Percentiles rank a stretch among this genome's conserved stretches.
These are phyloP conservation scores for Lasiosphaeria miniovina DNA, from an alignment of 495 filamentous ascomycete genomes.

Conservation along the genomic window DNA sequence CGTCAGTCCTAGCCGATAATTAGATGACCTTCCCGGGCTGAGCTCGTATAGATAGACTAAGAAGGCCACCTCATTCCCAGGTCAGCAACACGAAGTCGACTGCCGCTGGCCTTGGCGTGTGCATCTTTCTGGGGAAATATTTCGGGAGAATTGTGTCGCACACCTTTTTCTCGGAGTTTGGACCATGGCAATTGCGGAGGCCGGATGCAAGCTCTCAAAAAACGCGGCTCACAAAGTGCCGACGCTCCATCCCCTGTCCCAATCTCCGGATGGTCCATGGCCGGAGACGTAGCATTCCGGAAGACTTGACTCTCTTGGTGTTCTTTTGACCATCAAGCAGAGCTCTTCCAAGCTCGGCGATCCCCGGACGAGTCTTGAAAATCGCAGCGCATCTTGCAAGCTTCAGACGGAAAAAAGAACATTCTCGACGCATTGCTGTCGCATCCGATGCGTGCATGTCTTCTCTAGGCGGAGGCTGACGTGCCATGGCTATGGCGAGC, in stretches of 20 bases:
- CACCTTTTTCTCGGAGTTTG: background rate
- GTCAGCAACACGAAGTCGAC: background rate
- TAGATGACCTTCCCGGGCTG: background rate
- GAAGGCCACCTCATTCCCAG: background rate
- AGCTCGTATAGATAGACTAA: background rate
- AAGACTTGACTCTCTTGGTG: background rate
- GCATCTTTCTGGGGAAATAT: background rate
- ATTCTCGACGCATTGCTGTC: slow-evolving; percentile 17
- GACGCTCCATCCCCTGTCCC: background rate
- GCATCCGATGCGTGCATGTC: slow-evolving; percentile 15
- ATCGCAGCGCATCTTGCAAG: background rate
- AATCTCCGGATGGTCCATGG: background rate
- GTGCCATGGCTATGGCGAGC: slow-evolving; percentile 17
- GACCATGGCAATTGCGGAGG: background rate
- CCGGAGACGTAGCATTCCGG: background rate
- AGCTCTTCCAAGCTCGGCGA: background rate
- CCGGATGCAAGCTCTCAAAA: background rate
- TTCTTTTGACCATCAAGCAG: background rate
- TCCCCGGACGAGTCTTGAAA: background rate
- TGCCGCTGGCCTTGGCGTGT: background rate
- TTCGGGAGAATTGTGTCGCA: background rate
- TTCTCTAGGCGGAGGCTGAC: slow-evolving; percentile 11
- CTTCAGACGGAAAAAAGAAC: slow-evolving; percentile 3
- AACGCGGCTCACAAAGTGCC: background rate
- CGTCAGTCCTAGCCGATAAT: background rate